These are phyloP conservation scores for Ensete ventricosum DNA, from an alignment of 176 grass and related monocot genomes.

Conservation along the genomic window DNA sequence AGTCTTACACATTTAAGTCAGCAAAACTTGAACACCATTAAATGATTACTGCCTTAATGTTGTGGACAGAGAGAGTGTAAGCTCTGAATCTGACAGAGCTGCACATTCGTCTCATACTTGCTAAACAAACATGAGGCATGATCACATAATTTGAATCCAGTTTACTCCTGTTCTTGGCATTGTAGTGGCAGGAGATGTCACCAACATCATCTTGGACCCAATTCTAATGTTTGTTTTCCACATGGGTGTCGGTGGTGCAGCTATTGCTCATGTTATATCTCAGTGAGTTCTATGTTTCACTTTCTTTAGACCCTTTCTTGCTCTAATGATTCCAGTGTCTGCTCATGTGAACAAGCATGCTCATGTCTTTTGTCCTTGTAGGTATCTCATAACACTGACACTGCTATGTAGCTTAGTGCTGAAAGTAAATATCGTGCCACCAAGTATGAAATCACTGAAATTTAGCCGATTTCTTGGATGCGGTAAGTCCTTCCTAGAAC, in stretches of 20 bases:
- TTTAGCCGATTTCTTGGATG: conserved; percentile 84
- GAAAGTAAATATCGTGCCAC: conserved; percentile 75
- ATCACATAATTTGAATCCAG: neutral
- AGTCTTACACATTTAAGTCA: neutral
- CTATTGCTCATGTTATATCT: conserved; percentile 88
- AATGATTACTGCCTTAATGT: too few relatives aligned
- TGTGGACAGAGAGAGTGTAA: too few relatives aligned
- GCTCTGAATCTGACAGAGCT: too few relatives aligned
- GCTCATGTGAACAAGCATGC: neutral
- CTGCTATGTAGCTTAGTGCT: conserved; percentile 54
- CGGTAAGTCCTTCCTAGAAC: conserved; percentile 25
- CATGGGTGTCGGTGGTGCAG: conserved; percentile 83
- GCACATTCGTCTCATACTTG: too few relatives aligned
- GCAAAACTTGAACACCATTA: neutral
- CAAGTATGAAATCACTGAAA: conserved; percentile 73
- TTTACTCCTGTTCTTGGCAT: conserved; percentile 7
- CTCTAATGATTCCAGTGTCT: neutral
- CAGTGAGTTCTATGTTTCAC: conserved; percentile 52
- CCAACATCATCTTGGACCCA: conserved; percentile 88
- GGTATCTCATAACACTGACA: conserved; percentile 86
- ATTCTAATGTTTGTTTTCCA: conserved; percentile 93
- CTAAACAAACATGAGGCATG: too few relatives aligned
- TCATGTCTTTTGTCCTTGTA: conserved; percentile 20
- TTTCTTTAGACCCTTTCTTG: neutral
- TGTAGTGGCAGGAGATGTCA: conserved; percentile 72